These are phyloP conservation scores for Apophysomyces ossiformis DNA, from an alignment of 371 early-diverging fungal species.

Conservation along the genomic window DNA sequence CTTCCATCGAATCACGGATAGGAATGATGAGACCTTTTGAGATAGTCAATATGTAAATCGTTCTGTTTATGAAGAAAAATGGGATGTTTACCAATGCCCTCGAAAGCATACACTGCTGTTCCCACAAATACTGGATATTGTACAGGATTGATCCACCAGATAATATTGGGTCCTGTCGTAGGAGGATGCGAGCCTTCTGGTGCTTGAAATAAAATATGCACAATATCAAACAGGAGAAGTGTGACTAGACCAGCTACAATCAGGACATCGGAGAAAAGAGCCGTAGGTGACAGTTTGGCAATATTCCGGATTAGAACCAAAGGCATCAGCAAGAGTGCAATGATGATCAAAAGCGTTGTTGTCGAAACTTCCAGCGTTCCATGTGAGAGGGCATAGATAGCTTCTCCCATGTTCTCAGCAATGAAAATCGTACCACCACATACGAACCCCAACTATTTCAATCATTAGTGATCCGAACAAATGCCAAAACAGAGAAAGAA, in stretches of 20 bases:
- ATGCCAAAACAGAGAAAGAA: too few relatives aligned
- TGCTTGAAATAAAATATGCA: constrained; percentile 35
- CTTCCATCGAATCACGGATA: constrained; percentile 85
- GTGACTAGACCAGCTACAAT: constrained; percentile 78
- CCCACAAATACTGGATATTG: constrained; percentile 86
- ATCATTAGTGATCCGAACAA: background rate
- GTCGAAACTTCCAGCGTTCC: constrained; percentile 47
- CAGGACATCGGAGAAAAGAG: constrained; percentile 87
- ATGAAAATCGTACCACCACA: constrained; percentile 90
- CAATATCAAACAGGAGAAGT: constrained; percentile 35
- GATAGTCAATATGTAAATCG: constrained; percentile 6
- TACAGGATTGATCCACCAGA: constrained; percentile 50
- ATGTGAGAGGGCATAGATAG: constrained; percentile 67
- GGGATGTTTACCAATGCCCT: constrained; percentile 66
- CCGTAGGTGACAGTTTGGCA: constrained; percentile 79
- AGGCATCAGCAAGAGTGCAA: constrained; percentile 56
- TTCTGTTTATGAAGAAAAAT: background rate
- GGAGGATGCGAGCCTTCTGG: constrained; percentile 14
- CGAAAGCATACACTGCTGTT: constrained; percentile 93
- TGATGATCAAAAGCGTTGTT: constrained; percentile 21
- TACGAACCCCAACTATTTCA: constrained; percentile 77
- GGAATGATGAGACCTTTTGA: constrained; percentile 82
- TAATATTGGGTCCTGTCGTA: constrained; percentile 39
- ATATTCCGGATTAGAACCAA: constrained; percentile 88
- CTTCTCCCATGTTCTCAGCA: constrained; percentile 76